A percentile compares a stretch with the other conserved stretches of the same genome.
Evolutionary conservation across 225 moss, liverwort and hornwort species (phyloP).

Genomic region (Polytrichum formosum): DNA sequence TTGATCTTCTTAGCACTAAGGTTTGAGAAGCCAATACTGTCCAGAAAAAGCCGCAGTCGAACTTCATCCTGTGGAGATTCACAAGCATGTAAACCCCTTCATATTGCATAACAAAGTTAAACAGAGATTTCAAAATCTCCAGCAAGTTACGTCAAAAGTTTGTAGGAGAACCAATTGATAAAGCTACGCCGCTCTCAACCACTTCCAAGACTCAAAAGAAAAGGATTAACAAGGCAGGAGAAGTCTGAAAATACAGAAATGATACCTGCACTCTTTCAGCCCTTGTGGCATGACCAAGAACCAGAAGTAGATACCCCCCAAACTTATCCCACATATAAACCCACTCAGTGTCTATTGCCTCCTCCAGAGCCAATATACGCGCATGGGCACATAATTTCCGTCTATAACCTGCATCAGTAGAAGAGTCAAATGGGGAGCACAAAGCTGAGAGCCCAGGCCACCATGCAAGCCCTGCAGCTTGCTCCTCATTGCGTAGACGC

Average conservation of each 20-base stretch:
- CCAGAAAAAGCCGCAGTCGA: slow-evolving; percentile 84
- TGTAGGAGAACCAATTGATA: no score
- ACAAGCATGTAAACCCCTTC: background rate
- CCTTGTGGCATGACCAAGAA: slow-evolving; percentile 95
- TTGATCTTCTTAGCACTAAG: slow-evolving; percentile 97
- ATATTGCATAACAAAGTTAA: no score
- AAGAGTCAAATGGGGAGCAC: slow-evolving; percentile 68
- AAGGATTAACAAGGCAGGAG: background rate
- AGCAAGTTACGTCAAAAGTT: no score
- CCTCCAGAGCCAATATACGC: slow-evolving; percentile 89
- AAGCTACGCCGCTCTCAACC: no score
- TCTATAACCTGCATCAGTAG: slow-evolving; percentile 77
- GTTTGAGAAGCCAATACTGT: slow-evolving; percentile 98
- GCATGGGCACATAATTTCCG: slow-evolving; percentile 97
- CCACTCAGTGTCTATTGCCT: slow-evolving; percentile 99
- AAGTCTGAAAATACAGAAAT: background rate
- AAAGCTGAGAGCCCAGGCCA: slow-evolving; percentile 61
- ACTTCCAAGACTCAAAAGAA: no score
- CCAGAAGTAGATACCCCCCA: slow-evolving; percentile 93
- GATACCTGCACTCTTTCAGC: slow-evolving; percentile 97
- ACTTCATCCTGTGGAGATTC: slow-evolving; percentile 63
- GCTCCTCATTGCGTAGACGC: slow-evolving; percentile 93
- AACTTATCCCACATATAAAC: slow-evolving; percentile 99
- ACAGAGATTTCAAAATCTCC: no score
- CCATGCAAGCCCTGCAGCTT: slow-evolving; percentile 89